Conservation (phyloP, 208 protist genomes). For the Trypanosoma platydactyli region DNA sequence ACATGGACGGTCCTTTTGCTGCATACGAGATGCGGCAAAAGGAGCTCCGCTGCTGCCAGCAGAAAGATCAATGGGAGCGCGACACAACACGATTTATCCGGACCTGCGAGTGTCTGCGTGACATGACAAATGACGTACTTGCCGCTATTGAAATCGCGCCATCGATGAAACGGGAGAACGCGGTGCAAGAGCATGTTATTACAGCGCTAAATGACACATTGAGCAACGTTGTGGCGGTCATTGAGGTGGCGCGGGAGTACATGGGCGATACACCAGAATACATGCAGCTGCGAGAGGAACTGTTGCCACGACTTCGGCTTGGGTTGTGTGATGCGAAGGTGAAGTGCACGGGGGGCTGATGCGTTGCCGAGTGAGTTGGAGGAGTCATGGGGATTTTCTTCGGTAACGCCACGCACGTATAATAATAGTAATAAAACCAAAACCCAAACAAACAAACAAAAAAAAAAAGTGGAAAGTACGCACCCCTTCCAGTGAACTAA, state of each 20-base stretch:
- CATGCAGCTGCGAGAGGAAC: slow-evolving; percentile 38
- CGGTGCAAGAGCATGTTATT: slow-evolving; percentile 36
- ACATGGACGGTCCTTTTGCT: slow-evolving; percentile 73
- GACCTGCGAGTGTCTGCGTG: slow-evolving; percentile 61
- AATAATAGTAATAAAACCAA: background rate
- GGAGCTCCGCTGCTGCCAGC: slow-evolving; percentile 78
- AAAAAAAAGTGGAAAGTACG: background rate
- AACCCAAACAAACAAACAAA: background rate
- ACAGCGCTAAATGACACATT: slow-evolving; percentile 50
- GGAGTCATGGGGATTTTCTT: no score
- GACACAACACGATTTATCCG: slow-evolving; percentile 47
- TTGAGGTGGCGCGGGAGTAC: slow-evolving; percentile 77
- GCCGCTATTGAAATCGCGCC: slow-evolving; percentile 29
- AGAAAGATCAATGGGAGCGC: slow-evolving; percentile 85
- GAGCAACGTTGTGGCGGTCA: slow-evolving; percentile 56
- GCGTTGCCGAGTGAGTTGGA: background rate
- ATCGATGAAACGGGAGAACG: background rate
- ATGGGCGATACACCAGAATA: slow-evolving; percentile 53
- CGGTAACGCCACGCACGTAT: no score
- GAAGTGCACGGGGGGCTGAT: slow-evolving; percentile 20
- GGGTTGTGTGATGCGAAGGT: slow-evolving; percentile 58
- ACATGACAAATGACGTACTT: slow-evolving; percentile 42
- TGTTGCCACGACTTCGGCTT: slow-evolving; percentile 36
- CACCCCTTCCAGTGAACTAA: background rate
- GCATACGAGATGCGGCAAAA: slow-evolving; percentile 69